Conservation (phyloP, 345 rosid species). For the Psidium guajava region DNA sequence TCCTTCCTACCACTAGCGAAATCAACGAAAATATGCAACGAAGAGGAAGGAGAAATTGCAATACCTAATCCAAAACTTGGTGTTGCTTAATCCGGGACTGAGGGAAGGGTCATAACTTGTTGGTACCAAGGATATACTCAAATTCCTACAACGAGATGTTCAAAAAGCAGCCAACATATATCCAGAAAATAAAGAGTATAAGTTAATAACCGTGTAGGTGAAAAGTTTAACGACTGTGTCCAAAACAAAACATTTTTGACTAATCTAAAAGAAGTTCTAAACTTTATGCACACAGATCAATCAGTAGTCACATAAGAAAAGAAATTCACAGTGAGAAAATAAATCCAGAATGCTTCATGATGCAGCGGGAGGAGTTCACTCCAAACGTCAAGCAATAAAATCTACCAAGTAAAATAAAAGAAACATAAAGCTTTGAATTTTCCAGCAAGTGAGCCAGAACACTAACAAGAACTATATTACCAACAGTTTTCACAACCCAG, state of each 20-base stretch:
- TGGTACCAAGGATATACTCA: not conserved
- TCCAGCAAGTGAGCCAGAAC: not conserved
- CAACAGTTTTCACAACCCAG: not conserved
- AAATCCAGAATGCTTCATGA: not conserved
- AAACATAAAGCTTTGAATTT: not conserved
- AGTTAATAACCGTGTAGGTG: not conserved
- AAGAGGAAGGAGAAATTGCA: not conserved
- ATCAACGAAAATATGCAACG: not conserved
- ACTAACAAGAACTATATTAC: not conserved
- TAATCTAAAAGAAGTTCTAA: not conserved
- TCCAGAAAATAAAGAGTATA: not conserved
- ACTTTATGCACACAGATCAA: not conserved
- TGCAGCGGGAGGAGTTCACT: not conserved
- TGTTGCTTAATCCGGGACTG: not conserved
- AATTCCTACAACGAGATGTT: not conserved
- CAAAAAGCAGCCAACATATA: not conserved
- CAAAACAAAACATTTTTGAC: not conserved
- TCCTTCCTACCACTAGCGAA: not conserved
- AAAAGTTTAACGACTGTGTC: not conserved
- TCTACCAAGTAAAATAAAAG: not conserved
- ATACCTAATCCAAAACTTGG: not conserved
- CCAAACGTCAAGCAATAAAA: not conserved
- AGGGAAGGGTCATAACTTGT: not conserved
- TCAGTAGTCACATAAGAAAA: not conserved
- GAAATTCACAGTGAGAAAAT: not conserved